phyloP scores from a whole-genome alignment of 306 rosid genomes.

The Aeschynomene evenia region DNA sequence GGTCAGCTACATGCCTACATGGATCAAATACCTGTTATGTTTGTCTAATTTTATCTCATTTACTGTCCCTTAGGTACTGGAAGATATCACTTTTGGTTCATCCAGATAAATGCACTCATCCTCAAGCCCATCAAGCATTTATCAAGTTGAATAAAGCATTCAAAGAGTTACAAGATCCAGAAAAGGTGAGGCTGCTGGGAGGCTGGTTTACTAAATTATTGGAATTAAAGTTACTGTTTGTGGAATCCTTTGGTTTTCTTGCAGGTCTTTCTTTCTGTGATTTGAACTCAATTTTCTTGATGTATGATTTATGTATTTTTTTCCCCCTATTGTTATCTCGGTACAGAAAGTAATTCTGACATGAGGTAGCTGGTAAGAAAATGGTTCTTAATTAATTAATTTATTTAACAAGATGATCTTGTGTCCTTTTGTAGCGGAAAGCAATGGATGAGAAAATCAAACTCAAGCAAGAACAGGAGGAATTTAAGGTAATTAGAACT shows the following conservation, averaged over 20 bases:
- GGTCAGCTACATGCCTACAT: background rate
- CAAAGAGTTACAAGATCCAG: constrained; percentile 82
- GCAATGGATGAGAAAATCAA: constrained; percentile 83
- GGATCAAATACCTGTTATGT: background rate
- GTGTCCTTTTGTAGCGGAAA: constrained; percentile 62
- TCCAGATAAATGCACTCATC: constrained; percentile 98
- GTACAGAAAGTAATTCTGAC: background rate
- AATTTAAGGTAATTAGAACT: constrained; percentile 54
- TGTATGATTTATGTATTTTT: constrained; percentile 6
- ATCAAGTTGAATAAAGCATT: constrained; percentile 86
- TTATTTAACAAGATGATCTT: constrained; percentile 18
- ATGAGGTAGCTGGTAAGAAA: too few species aligned
- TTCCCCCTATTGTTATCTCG: background rate
- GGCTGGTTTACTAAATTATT: constrained; percentile 16
- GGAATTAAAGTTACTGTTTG: constrained; percentile 14
- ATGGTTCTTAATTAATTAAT: background rate
- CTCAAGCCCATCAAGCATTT: constrained; percentile 93
- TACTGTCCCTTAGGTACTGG: constrained; percentile 67
- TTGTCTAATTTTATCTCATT: constrained; percentile 20
- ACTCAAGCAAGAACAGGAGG: constrained; percentile 78
- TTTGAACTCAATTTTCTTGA: too few species aligned
- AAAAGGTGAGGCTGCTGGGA: constrained; percentile 54
- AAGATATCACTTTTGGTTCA: constrained; percentile 94
- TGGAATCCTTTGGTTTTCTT: constrained; percentile 2
- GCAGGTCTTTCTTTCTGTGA: constrained; percentile 1